Evolutionary conservation across 2,329 filamentous ascomycete species (phyloP).

Genomic region (Orbilia brochopaga): DNA sequence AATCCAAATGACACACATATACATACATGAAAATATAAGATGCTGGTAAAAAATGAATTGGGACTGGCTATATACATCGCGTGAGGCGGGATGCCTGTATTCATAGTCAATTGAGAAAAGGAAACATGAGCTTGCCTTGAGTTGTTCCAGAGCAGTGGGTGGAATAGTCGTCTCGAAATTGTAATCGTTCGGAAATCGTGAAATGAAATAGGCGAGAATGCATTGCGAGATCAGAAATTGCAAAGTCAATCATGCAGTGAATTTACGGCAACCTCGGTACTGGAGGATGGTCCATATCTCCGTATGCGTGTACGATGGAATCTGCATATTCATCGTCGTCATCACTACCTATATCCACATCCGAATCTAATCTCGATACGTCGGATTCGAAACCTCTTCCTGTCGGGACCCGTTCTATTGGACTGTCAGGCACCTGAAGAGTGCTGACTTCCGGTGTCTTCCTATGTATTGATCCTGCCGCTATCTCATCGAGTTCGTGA

Average conservation of each 20-base stretch:
- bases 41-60: too few species aligned
- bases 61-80: too few species aligned
- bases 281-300: constrained; percentile 16
- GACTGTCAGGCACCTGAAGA: constrained; percentile 38
- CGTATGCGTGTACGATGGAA: constrained; percentile 38
- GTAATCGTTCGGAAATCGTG: constrained; percentile 8
- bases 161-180: too few species aligned
- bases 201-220: too few species aligned
- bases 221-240: too few species aligned
- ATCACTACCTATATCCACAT: constrained; percentile 37
- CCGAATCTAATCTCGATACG: constrained; percentile 43
- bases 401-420: constrained; percentile 43
- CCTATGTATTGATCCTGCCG: constrained; percentile 8
- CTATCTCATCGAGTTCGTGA: constrained; percentile 28
- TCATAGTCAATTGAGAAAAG: neutral
- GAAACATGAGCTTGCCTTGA: neutral
- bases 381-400: constrained; percentile 44
- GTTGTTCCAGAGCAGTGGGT: too few species aligned
- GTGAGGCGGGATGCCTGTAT: neutral
- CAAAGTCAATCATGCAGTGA: neutral
- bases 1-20: neutral
- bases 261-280: neutral
- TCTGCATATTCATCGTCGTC: constrained; percentile 33
- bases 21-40: neutral
- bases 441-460: constrained; percentile 16